A percentile compares a stretch with the other conserved stretches of the same genome.
These are phyloP conservation scores for Garcileccinum viscosum DNA, from an alignment of 1,284 basidiomycete genomes.

Conservation along the genomic window DNA sequence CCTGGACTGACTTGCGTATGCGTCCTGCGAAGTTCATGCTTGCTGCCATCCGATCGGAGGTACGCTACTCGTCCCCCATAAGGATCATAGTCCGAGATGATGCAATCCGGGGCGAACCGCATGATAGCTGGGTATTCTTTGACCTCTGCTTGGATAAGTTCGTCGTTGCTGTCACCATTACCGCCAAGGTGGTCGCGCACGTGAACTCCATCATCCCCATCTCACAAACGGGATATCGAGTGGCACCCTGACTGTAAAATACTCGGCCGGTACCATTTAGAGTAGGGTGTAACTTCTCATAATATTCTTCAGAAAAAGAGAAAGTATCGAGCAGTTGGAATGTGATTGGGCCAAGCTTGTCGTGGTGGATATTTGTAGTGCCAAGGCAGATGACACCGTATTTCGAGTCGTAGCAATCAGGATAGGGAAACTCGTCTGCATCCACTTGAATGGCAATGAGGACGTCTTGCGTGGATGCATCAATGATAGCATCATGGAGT, in stretches of 20 bases:
- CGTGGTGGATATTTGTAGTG: background rate
- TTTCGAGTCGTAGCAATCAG: background rate
- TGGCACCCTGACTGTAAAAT: conserved; percentile 9
- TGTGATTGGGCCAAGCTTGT: conserved; percentile 2
- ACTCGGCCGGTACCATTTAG: conserved; percentile 21
- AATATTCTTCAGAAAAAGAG: background rate
- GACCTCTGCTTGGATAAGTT: background rate
- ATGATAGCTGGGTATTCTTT: background rate
- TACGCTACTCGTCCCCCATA: conserved; percentile 27
- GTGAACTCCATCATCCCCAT: conserved; percentile 20
- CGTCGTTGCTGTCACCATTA: background rate
- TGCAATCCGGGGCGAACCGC: background rate
- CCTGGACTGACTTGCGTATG: too few relatives aligned
- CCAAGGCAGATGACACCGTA: conserved; percentile 19
- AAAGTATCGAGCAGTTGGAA: conserved; percentile 14
- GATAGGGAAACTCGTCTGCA: too few relatives aligned
- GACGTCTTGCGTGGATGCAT: conserved; percentile 15
- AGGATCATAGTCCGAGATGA: conserved; percentile 29
- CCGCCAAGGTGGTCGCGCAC: background rate
- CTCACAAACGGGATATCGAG: background rate
- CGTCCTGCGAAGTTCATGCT: too few relatives aligned
- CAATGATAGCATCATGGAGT: conserved; percentile 19
- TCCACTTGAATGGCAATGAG: conserved; percentile 15
- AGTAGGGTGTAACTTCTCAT: conserved; percentile 8
- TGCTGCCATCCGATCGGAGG: conserved; percentile 1